These are phyloP conservation scores for Penicillium silybi DNA, from an alignment of 495 filamentous ascomycete genomes.

Conservation along the genomic window DNA sequence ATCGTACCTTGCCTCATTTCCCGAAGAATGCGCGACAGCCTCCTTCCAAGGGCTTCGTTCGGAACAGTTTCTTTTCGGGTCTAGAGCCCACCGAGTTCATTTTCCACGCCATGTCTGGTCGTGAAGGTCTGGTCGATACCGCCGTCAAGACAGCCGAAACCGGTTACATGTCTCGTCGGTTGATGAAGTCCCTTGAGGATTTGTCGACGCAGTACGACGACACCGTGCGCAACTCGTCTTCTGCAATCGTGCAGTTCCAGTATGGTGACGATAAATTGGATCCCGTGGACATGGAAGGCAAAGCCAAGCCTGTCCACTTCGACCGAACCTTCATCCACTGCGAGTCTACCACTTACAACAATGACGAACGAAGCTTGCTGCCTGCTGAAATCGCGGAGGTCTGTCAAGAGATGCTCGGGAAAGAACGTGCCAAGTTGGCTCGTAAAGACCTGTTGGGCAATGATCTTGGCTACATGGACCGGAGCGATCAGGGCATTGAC, in stretches of 20 bases:
- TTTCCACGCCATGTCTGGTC: conserved; percentile 96
- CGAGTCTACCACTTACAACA: conserved; percentile 71
- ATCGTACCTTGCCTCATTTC: conserved; percentile 91
- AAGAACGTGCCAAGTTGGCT: conserved; percentile 59
- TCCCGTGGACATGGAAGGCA: conserved; percentile 96
- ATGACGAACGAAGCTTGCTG: conserved; percentile 64
- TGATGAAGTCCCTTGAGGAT: conserved; percentile 98
- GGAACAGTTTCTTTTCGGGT: conserved; percentile 97
- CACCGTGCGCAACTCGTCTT: conserved; percentile 85
- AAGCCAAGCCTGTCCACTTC: conserved; percentile 88
- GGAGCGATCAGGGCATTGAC: conserved; percentile 65
- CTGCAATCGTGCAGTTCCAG: conserved; percentile 89
- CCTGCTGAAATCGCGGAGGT: conserved; percentile 69
- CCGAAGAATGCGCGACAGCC: conserved; percentile 87
- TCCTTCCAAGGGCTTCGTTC: conserved; percentile 92
- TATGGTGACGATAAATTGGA: conserved; percentile 95
- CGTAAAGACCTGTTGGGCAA: conserved; percentile 53
- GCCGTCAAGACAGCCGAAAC: conserved; percentile 99
- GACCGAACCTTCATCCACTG: conserved; percentile 87
- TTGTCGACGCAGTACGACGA: conserved; percentile 87
- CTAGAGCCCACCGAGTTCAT: conserved; percentile 86
- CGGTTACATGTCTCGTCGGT: conserved; percentile 94
- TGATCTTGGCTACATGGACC: conserved; percentile 59
- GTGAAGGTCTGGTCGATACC: conserved; percentile 99
- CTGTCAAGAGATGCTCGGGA: conserved; percentile 59